phyloP scores from a whole-genome alignment of 2,329 filamentous ascomycete species.

The Xylariaceae sp. region DNA sequence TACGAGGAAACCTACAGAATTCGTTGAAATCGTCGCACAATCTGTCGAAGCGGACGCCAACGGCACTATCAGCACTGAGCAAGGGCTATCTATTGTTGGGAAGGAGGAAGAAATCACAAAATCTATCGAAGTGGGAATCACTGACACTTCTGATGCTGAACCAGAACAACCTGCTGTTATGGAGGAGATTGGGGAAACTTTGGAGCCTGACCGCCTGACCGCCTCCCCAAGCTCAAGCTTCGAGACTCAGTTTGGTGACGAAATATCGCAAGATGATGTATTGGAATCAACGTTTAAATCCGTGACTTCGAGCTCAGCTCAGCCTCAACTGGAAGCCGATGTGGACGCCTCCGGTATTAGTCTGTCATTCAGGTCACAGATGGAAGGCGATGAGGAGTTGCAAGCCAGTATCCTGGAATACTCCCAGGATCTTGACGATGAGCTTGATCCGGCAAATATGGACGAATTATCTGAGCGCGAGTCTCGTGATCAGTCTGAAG shows the following conservation, averaged over 20 bases:
- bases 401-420: slow-evolving; percentile 34
- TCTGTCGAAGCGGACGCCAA: background rate
- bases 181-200: slow-evolving; percentile 1
- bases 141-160: background rate
- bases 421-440: slow-evolving; percentile 17
- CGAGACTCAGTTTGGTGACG: slow-evolving; percentile 25
- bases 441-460: background rate
- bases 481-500: slow-evolving; percentile 1
- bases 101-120: background rate
- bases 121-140: background rate
- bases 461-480: background rate
- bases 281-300: slow-evolving; percentile 7
- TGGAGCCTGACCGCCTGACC: background rate
- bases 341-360: slow-evolving; percentile 10
- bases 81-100: background rate
- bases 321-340: slow-evolving; percentile 1
- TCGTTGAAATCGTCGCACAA: background rate
- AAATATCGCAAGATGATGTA: slow-evolving; percentile 13
- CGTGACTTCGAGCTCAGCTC: background rate
- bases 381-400: slow-evolving; percentile 35
- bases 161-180: background rate
- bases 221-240: slow-evolving; percentile 24
- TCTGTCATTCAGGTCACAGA: slow-evolving; percentile 30
- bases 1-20: background rate
- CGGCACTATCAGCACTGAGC: background rate